These are phyloP conservation scores for Besnoitia besnoiti DNA, from an alignment of 169 alveolate species.

Conservation along the genomic window DNA sequence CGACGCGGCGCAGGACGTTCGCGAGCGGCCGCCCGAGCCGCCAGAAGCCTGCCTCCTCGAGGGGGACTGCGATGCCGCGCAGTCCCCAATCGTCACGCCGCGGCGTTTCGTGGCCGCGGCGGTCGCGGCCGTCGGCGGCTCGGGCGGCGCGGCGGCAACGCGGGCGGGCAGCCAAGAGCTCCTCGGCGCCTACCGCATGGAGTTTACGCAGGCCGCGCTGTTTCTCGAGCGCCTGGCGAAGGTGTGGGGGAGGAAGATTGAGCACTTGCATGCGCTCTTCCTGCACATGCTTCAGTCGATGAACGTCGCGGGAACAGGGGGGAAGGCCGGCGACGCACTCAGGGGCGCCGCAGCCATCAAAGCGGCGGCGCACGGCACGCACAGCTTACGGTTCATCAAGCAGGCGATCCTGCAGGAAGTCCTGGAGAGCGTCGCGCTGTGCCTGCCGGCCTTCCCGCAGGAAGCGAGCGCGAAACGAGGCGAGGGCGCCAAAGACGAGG, in stretches of 20 bases:
- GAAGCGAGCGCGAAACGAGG: constrained; percentile 38
- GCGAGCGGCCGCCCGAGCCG: neutral
- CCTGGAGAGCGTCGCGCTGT: neutral
- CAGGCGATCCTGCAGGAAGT: constrained; percentile 43
- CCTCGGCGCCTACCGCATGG: constrained; percentile 34
- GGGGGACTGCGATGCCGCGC: neutral
- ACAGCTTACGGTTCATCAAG: constrained; percentile 1
- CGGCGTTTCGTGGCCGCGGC: neutral
- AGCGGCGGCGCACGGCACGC: neutral
- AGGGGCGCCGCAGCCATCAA: neutral
- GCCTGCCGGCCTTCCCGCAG: constrained; percentile 17
- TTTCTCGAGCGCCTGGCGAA: constrained; percentile 42
- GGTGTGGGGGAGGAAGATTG: constrained; percentile 49
- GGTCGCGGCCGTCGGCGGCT: neutral
- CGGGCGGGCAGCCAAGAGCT: no score
- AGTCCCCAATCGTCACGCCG: neutral
- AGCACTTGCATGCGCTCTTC: constrained; percentile 50
- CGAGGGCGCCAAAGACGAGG: neutral
- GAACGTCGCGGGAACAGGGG: neutral
- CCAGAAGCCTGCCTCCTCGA: neutral
- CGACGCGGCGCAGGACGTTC: no score
- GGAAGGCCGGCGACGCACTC: neutral
- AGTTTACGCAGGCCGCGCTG: constrained; percentile 52
- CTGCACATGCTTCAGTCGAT: constrained; percentile 35
- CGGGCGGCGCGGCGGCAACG: no score